phyloP scores from a whole-genome alignment of 2,329 filamentous ascomycete species.

The Coniochaeta prunicola region DNA sequence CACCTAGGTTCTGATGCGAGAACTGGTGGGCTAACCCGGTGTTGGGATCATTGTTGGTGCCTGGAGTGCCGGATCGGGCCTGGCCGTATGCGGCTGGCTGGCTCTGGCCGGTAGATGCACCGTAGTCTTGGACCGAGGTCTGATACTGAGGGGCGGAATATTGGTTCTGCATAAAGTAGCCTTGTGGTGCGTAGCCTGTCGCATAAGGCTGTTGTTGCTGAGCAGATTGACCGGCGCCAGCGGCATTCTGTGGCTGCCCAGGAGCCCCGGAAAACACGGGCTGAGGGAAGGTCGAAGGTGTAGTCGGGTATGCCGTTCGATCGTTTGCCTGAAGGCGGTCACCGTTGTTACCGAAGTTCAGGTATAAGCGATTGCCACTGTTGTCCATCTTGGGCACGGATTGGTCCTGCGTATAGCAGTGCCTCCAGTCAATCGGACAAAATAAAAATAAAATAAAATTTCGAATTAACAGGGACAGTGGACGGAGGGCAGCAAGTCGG shows the following conservation, averaged over 20 bases:
- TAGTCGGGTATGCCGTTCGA: slow-evolving; percentile 67
- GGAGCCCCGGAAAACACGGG: slow-evolving; percentile 55
- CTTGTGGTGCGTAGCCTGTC: slow-evolving; percentile 33
- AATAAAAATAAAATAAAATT: no score
- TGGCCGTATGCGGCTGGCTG: slow-evolving; percentile 23
- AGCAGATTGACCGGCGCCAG: slow-evolving; percentile 39
- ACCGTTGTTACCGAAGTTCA: slow-evolving; percentile 62
- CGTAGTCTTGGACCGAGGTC: slow-evolving; percentile 27
- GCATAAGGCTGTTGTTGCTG: slow-evolving; percentile 39
- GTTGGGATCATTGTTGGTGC: slow-evolving; percentile 69
- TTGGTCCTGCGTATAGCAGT: background rate
- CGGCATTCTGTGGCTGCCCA: slow-evolving; percentile 24
- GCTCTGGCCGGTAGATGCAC: slow-evolving; percentile 5
- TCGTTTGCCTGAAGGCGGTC: slow-evolving; percentile 57
- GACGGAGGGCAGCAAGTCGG: background rate
- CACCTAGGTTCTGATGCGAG: slow-evolving; percentile 87
- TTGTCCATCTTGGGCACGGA: slow-evolving; percentile 36
- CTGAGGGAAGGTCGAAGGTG: slow-evolving; percentile 93
- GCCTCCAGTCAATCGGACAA: background rate
- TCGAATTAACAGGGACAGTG: background rate
- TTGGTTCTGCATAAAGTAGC: slow-evolving; percentile 58
- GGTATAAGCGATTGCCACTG: slow-evolving; percentile 55
- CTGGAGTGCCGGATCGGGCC: slow-evolving; percentile 49
- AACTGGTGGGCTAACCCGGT: slow-evolving; percentile 93
- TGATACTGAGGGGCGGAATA: slow-evolving; percentile 32